A percentile compares a stretch with the other conserved stretches of the same genome.
Evolutionary conservation across 805 yeast species (phyloP).

Genomic region (Monosporozyma servazzii): DNA sequence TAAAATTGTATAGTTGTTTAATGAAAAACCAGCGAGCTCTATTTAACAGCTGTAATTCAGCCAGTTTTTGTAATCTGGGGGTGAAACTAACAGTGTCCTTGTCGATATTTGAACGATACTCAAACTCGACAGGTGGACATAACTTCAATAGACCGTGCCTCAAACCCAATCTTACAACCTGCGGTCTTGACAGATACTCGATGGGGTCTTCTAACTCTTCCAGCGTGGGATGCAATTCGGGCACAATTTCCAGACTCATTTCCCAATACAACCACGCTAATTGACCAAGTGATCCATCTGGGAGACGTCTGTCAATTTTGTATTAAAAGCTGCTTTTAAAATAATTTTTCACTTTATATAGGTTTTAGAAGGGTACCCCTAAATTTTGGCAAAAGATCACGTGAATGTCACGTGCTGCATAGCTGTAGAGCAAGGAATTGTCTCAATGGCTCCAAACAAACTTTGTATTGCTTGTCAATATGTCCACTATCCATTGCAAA

Average conservation of each 20-base stretch:
- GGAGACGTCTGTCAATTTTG: no score
- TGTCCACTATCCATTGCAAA: no score
- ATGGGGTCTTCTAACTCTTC: constrained; percentile 59
- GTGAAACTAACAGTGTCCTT: constrained; percentile 48
- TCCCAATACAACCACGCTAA: no score
- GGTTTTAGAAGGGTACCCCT: no score
- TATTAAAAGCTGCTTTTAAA: no score
- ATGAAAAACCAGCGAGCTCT: constrained; percentile 55
- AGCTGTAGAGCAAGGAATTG: no score
- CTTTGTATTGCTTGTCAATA: no score
- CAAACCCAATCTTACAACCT: constrained; percentile 38
- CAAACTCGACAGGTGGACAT: constrained; percentile 46
- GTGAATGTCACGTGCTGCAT: no score
- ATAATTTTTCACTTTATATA: no score
- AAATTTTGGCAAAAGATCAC: no score
- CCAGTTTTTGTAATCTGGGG: constrained; percentile 58
- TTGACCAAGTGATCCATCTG: no score
- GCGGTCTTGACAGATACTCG: constrained; percentile 46
- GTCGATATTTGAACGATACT: constrained; percentile 47
- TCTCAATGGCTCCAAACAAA: no score
- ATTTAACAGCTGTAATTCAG: constrained; percentile 53
- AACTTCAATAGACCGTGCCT: constrained; percentile 70
- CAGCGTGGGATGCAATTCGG: constrained; percentile 46
- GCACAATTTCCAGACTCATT: constrained; percentile 30
- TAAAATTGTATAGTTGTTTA: constrained; percentile 51